These are phyloP conservation scores for Auxenochlorella pyrenoidosa DNA, from an alignment of 139 green algal genomes.

Conservation along the genomic window DNA sequence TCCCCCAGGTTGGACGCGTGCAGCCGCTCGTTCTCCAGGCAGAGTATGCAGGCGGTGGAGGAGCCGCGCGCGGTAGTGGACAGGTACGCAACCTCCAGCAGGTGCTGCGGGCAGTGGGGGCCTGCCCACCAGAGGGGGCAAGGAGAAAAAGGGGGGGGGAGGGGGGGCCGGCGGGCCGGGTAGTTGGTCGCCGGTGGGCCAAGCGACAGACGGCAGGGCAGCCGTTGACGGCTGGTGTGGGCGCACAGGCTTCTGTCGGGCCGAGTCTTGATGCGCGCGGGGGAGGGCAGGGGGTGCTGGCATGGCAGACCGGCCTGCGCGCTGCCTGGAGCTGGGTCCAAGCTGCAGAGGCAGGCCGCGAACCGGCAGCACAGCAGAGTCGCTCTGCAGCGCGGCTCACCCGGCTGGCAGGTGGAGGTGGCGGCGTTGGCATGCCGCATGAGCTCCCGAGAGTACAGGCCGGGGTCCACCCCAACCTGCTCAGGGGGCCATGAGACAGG, in stretches of 20 bases:
- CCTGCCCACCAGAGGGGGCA: slow-evolving; percentile 2
- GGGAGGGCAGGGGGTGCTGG: too few relatives aligned
- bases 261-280: too few relatives aligned
- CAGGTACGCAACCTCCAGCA: slow-evolving; percentile 60
- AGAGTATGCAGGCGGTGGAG: slow-evolving; percentile 87
- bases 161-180: background rate
- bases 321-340: too few relatives aligned
- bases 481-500: background rate
- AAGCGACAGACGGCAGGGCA: too few relatives aligned
- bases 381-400: background rate
- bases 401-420: slow-evolving; percentile 35
- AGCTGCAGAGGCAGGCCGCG: too few relatives aligned
- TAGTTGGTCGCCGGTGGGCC: too few relatives aligned
- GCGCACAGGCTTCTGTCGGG: too few relatives aligned
- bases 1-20: slow-evolving; percentile 90
- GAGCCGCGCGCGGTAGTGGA: slow-evolving; percentile 61
- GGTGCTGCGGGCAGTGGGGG: slow-evolving; percentile 52
- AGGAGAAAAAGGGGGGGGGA: background rate
- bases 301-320: too few relatives aligned
- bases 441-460: slow-evolving; percentile 81
- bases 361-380: too few relatives aligned
- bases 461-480: slow-evolving; percentile 78
- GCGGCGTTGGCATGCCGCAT: slow-evolving; percentile 75
- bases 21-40: slow-evolving; percentile 71
- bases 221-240: too few relatives aligned